Evolutionary conservation across 805 yeast genomes (phyloP), one percentile per base, ranked within the genome.

Genomic region (Metschnikowia cerradonensis): DNA sequence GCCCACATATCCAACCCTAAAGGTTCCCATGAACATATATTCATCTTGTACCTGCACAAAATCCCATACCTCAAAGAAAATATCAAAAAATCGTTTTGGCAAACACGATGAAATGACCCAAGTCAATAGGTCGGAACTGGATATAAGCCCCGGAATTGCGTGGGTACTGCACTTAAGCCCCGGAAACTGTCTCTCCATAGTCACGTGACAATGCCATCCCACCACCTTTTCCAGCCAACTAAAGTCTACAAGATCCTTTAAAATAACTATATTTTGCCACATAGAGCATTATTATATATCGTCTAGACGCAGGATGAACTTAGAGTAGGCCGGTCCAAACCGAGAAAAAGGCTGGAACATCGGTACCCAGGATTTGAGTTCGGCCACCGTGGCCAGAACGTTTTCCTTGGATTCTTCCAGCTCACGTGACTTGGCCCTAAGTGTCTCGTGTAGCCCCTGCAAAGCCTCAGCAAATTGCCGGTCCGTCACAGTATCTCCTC

Each of bases 321-420:
- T 72, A n/a, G 69, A 62, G 59, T 81, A 86, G 1, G 69, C 61
- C 0, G 78, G 69, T 48, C 78, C 71, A 61, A 83, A 86, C 30
- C 73, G 71, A 2, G 75, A 66, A 43, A 85, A 62, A 17, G 76
- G 78, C 55, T 75, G 74, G 59, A 86, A 84, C 15, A 83, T 64
- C 0, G 84, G 83, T 43, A 71, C 66, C 47, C 84, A 58, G 4
- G 72, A 73, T 20, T 73, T 67, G 62, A 86, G 68, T 30, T 75
- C 72, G 35, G 79, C 75, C 17, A 81, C 68, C 47, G 77, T 77
- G 7, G 65, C 63, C 14, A 76, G 47, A 3, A 80, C 55, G 6
- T 70, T 76, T 10, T 59, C 54, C 47, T 71, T 64, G 3, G 60
- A 55, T 3, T 41, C 54, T 0, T 64, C 53, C 1, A 64, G 55